Conservation (phyloP, 2,329 filamentous ascomycete species). For the Fusarium chlamydosporum region DNA sequence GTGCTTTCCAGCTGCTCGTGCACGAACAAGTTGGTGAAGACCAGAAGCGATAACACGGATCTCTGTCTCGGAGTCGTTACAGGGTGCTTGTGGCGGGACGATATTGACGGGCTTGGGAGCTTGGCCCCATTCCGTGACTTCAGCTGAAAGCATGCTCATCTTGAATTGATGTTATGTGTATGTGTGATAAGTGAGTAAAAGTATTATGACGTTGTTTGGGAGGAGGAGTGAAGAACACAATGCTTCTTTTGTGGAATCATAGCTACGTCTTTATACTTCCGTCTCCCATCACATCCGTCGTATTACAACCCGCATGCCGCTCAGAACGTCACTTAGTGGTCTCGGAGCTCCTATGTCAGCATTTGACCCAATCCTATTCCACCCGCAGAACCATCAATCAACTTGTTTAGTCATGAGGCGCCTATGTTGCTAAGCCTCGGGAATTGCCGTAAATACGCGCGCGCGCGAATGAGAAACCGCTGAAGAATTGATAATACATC, state of each 20-base stretch:
- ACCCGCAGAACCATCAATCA: conserved; percentile 12
- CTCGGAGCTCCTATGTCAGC: conserved; percentile 11
- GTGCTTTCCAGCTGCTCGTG: conserved; percentile 67
- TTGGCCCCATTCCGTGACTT: conserved; percentile 58
- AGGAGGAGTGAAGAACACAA: not conserved
- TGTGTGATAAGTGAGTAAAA: not conserved
- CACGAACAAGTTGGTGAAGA: conserved; percentile 67
- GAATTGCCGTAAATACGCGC: conserved; percentile 1
- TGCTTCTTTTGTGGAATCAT: not conserved
- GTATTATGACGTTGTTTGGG: not conserved
- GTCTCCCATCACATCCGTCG: not conserved
- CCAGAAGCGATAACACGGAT: conserved; percentile 67
- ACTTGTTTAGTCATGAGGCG: conserved; percentile 28
- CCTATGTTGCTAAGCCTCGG: conserved; percentile 33
- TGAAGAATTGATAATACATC: conserved; percentile 22
- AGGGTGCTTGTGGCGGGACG: conserved; percentile 55
- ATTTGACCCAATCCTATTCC: conserved; percentile 2
- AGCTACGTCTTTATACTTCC: conserved; percentile 33
- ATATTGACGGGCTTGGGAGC: conserved; percentile 51
- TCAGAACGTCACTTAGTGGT: not conserved
- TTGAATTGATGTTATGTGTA: conserved; percentile 8
- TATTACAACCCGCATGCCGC: not conserved
- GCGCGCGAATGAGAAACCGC: not conserved
- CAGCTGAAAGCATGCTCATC: conserved; percentile 56
- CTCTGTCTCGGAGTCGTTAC: conserved; percentile 57